Evolutionary conservation across 768 basidiomycete genomes (phyloP), one percentile per base, ranked within the genome.

Genomic region (Flagelloscypha sp.): DNA sequence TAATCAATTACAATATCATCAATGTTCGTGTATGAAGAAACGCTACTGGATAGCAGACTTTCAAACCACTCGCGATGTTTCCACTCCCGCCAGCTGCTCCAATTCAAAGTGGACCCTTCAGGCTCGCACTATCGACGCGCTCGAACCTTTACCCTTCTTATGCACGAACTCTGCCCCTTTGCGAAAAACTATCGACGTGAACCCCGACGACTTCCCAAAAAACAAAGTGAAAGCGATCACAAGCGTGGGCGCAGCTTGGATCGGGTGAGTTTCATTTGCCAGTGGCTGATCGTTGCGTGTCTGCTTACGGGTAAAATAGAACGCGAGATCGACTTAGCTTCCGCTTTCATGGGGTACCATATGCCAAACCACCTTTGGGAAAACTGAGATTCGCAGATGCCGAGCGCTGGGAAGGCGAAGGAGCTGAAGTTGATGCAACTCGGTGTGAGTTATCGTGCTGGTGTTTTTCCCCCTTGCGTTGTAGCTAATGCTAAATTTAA

Each of bases 271-370:
- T 3, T 5, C 21, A 29, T 5, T 2, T 16, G 11, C 4, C n/a
- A 27, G 35, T 9, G 24, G 13, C 11, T 24, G n/a, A 6, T 7
- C 5, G 28, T 7, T 4, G 19, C 12, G 8, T 13, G 21, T 27
- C 6, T 18, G n/a, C 17, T 25, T 9, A 16, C 11, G 6, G n/a
- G n/a, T n/a, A n/a, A n/a, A n/a, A n/a, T 33, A 65, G 62, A 7
- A 59, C 55, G 31, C 62, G 63, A 10, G 65, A 65, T 40, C 57
- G 57, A 28, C 48, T 57, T 3, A 58, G 57, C 7, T 66, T 68
- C 50, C 56, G 57, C 15, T 67, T 68, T 50, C 49, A 62, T 25
- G 65, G 65, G 11, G 56, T 68, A 24, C 63, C 60, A 0, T 67
- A 62, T 36, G 62, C 62, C 4, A 44, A 61, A 33, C 56, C 57